Evolutionary conservation across 768 basidiomycete genomes (phyloP), one percentile per base, ranked within the genome.

Genomic region (Psilocybe sp.): DNA sequence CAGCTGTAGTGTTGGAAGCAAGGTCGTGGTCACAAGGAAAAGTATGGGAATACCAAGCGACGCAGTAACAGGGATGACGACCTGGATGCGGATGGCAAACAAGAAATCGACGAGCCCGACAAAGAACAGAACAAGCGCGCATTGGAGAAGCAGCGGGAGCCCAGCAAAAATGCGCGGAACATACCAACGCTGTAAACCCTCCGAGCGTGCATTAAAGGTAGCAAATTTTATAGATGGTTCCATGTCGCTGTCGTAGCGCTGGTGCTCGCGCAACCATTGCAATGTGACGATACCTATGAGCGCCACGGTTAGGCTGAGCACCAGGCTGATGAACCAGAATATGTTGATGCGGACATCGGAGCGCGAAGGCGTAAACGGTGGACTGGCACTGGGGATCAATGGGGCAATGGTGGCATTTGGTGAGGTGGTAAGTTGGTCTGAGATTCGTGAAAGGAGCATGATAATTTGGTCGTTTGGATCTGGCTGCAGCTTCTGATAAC

Each of bases 141-240:
- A 14, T 43, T 64, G 62, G 7, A 64, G 51, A 8, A 64, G 52
- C 7, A 63, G 50, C 3, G 63, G 61, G 4, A 63, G 52, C 13
- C 50, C 36, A 9, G 55, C 44, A 12, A 64, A 36, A 15, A 63
- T 60, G 6, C 37, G 33, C 1, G 50, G 51, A 11, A 64, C 58
- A 18, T 53, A 46, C 63, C 63, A 64, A 8, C 40, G 46, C 12
- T 44, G 18, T 13, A 63, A 46, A 10, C 54, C 60, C 20, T 61
- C 57, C 23, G 54, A 50, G 1, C 58, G 58, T 41, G 60, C 51
- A 35, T 63, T 55, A n/a, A 56, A 56, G 8, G 61, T 33, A 15
- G 52, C 47, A 15, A 60, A 32, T 4, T 49, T 50, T 46, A 50
- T 38, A n/a, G n/a, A n/a, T 23, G 37, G 45, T 19, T 47, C 45